These are phyloP conservation scores for Xylaria longipes DNA, from an alignment of 495 filamentous ascomycete species.

Conservation along the genomic window DNA sequence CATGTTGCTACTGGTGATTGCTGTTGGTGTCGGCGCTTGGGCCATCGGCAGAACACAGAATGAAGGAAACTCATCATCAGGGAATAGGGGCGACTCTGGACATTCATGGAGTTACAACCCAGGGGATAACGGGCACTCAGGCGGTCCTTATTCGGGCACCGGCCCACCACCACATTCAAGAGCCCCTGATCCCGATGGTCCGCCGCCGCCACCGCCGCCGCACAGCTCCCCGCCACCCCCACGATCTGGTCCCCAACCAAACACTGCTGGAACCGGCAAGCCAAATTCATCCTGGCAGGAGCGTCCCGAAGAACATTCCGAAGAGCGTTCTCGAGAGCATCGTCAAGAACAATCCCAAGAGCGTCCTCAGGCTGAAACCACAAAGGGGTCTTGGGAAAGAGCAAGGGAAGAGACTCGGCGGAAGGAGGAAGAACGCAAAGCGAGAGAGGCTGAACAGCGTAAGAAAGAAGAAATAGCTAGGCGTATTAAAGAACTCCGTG, in stretches of 20 bases:
- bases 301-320: constrained; percentile 35
- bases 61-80: constrained; percentile 44
- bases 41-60: constrained; percentile 70
- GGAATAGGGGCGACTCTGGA: constrained; percentile 39
- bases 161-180: constrained; percentile 32
- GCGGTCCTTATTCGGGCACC: constrained; percentile 30
- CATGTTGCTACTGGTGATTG: constrained; percentile 65
- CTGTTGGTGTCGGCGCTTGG: constrained; percentile 79
- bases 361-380: constrained; percentile 25
- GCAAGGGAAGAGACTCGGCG: constrained; percentile 71
- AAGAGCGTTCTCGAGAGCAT: constrained; percentile 20
- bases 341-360: no score
- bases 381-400: constrained; percentile 69
- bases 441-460: constrained; percentile 55
- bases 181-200: constrained; percentile 39
- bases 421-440: constrained; percentile 67
- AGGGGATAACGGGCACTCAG: constrained; percentile 32
- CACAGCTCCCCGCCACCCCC: constrained; percentile 47
- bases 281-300: constrained; percentile 54
- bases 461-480: constrained; percentile 58
- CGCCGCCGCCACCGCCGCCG: constrained; percentile 49
- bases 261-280: constrained; percentile 37
- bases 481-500: constrained; percentile 60
- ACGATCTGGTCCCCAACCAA: constrained; percentile 40
- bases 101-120: constrained; percentile 35